phyloP scores from a whole-genome alignment of 2,329 filamentous ascomycete genomes.

The Paecilomyces dactylethromorphus region DNA sequence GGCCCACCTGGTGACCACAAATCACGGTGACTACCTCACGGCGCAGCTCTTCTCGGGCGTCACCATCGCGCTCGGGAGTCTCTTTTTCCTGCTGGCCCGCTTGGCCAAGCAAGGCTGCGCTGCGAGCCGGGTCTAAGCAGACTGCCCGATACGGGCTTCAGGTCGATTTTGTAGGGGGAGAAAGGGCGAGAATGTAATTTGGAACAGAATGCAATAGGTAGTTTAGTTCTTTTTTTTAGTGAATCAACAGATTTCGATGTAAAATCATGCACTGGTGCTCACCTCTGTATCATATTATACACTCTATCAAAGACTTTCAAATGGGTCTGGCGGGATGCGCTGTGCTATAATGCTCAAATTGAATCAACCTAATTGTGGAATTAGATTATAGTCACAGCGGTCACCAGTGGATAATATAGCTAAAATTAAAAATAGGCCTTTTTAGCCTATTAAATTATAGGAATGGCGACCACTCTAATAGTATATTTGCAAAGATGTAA shows the following conservation, averaged over 20 bases:
- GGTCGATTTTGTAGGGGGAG: neutral
- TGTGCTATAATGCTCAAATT: no score
- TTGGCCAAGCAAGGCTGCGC: constrained; percentile 5
- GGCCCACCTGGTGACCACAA: constrained; percentile 3
- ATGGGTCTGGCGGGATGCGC: no score
- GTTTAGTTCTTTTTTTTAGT: neutral
- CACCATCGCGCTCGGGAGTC: neutral
- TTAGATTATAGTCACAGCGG: no score
- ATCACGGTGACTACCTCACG: constrained; percentile 5
- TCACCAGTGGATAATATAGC: no score
- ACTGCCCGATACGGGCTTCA: neutral
- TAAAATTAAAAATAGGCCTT: no score
- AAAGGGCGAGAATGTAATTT: neutral
- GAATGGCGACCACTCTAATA: no score
- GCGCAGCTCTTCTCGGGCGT: constrained; percentile 7
- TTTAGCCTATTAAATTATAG: no score
- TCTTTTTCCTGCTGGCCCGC: constrained; percentile 5
- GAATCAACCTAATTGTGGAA: no score
- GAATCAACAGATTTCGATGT: neutral
- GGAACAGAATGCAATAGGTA: neutral
- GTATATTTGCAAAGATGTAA: no score
- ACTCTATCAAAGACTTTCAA: neutral
- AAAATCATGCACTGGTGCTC: neutral
- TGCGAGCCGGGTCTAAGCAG: constrained; percentile 3
- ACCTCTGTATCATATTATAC: neutral